Conservation (phyloP, 169 alveolate species). For the Eimeria nieschulzi region DNA sequence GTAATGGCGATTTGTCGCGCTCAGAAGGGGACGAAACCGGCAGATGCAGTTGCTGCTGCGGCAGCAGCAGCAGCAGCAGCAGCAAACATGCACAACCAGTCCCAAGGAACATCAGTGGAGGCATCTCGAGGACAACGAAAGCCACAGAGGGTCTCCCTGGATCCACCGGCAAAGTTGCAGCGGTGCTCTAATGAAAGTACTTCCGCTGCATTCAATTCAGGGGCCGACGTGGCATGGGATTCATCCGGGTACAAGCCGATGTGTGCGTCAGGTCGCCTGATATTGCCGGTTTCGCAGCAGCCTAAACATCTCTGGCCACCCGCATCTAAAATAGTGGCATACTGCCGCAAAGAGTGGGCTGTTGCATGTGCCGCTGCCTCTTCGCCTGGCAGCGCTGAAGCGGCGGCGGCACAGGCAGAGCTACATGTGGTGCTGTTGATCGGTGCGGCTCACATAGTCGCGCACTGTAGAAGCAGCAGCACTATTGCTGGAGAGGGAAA, state of each 20-base stretch:
- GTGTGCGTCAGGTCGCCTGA: background rate
- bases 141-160: background rate
- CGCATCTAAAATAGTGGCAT: background rate
- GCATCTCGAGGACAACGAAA: background rate
- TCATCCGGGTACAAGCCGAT: no score
- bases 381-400: background rate
- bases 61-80: conserved; percentile 14
- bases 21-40: background rate
- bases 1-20: conserved; percentile 24
- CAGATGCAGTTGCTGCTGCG: conserved; percentile 26
- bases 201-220: no score
- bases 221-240: no score
- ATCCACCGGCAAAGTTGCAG: no score
- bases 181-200: no score
- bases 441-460: conserved; percentile 7
- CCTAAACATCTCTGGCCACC: conserved; percentile 1
- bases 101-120: background rate
- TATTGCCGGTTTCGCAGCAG: background rate
- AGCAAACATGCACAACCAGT: background rate
- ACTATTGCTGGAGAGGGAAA: background rate
- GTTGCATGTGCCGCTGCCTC: conserved; percentile 4
- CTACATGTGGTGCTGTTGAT: background rate
- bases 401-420: background rate
- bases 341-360: background rate
- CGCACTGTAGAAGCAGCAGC: background rate